phyloP scores from a whole-genome alignment of 306 rosid species.

The Rosa rugosa region DNA sequence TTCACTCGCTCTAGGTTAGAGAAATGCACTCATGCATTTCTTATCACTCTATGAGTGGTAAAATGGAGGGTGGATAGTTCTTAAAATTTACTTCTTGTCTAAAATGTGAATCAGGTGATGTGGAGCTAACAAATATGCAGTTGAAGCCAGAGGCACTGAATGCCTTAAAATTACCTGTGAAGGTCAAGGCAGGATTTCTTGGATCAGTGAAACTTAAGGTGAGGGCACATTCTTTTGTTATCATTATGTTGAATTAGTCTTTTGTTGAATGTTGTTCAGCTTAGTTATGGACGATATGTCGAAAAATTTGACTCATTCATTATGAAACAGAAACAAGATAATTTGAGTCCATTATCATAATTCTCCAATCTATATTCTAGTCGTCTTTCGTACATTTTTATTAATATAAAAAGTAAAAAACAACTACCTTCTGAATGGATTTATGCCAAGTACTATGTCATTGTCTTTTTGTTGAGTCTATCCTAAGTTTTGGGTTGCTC shows the following conservation, averaged over 20 bases:
- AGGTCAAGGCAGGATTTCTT: constrained; percentile 98
- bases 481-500: neutral
- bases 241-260: constrained; percentile 23
- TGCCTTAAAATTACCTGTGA: constrained; percentile 92
- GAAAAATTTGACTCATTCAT: neutral
- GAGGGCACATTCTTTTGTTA: constrained; percentile 13
- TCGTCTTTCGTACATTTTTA: neutral
- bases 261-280: neutral
- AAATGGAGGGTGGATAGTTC: neutral
- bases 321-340: neutral
- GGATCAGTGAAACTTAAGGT: constrained; percentile 99
- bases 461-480: neutral
- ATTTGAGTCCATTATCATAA: neutral
- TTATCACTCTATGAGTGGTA: neutral
- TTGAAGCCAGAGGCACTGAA: constrained; percentile 98
- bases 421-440: neutral
- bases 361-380: neutral
- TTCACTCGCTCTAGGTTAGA: neutral
- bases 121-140: constrained; percentile 99
- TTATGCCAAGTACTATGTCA: neutral
- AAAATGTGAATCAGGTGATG: constrained; percentile 71
- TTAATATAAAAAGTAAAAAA: neutral
- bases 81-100: neutral
- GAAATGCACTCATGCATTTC: neutral
- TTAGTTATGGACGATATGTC: neutral